A percentile compares a stretch with the other conserved stretches of the same genome.
These are phyloP conservation scores for Fraxinus anomala DNA, from an alignment of 257 asterid genomes.

Conservation along the genomic window DNA sequence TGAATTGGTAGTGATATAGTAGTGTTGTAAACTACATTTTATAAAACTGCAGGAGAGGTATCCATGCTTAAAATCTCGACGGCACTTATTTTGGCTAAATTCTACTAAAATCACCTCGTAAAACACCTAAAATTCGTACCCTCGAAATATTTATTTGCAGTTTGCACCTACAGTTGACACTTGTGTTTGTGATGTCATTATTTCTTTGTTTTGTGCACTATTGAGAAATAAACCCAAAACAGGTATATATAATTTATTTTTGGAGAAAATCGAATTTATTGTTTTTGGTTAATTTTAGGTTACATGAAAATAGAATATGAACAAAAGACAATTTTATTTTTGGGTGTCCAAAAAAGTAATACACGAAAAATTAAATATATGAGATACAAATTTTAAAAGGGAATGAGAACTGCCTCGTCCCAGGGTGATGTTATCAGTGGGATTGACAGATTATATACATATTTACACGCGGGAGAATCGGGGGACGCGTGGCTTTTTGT, in stretches of 20 bases:
- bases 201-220: background rate
- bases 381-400: too few relatives aligned
- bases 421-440: constrained; percentile 20
- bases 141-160: background rate
- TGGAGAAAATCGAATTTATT: too few relatives aligned
- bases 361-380: too few relatives aligned
- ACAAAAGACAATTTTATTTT: too few relatives aligned
- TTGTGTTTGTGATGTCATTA: constrained; percentile 20
- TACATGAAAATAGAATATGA: too few relatives aligned
- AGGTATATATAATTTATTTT: too few relatives aligned
- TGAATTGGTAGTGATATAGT: background rate
- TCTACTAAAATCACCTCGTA: constrained; percentile 16
- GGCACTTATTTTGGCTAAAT: constrained; percentile 4
- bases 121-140: constrained; percentile 8
- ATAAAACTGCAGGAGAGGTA: background rate
- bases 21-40: constrained; percentile 12
- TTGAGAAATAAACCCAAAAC: too few relatives aligned
- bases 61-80: background rate
- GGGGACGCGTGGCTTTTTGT: constrained; percentile 36
- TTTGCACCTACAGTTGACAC: background rate
- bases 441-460: background rate
- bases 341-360: too few relatives aligned
- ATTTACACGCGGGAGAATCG: constrained; percentile 21
- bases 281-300: too few relatives aligned
- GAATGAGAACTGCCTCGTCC: background rate